Conservation (phyloP, 2,329 filamentous ascomycete genomes). For the Stromatinia cepivora region DNA sequence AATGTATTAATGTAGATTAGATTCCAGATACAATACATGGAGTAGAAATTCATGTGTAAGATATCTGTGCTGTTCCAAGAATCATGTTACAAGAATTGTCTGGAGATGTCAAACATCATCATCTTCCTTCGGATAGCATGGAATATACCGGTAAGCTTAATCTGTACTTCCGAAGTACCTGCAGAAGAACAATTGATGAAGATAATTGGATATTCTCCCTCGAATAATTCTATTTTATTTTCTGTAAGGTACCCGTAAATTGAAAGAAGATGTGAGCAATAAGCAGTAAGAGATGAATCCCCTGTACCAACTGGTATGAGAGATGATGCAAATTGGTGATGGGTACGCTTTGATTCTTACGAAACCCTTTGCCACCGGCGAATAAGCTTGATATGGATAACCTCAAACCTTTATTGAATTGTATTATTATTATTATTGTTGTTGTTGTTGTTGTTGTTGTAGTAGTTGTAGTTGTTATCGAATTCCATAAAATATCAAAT, state of each 20-base stretch:
- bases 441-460: not conserved
- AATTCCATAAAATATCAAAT: too few relatives aligned
- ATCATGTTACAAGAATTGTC: constrained; percentile 10
- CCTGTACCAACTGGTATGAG: not conserved
- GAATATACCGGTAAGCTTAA: not conserved
- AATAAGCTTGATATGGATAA: not conserved
- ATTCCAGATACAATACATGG: not conserved
- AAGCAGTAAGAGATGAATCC: not conserved
- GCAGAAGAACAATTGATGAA: not conserved
- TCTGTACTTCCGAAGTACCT: not conserved
- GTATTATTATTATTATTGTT: not conserved
- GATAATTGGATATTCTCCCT: not conserved
- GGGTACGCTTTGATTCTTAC: constrained; percentile 14
- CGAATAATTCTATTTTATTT: not conserved
- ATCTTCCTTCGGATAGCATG: not conserved
- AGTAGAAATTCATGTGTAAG: too few relatives aligned
- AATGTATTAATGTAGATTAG: not conserved
- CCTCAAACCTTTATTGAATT: not conserved
- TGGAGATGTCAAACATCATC: not conserved
- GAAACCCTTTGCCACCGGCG: constrained; percentile 6
- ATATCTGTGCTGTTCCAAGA: not conserved
- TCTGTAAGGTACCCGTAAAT: not conserved
- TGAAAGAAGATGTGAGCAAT: not conserved
- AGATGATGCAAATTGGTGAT: not conserved
- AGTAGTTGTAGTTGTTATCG: too few relatives aligned